Conservation (phyloP, 78 protist species). For the Dictyostelium capitatum region DNA sequence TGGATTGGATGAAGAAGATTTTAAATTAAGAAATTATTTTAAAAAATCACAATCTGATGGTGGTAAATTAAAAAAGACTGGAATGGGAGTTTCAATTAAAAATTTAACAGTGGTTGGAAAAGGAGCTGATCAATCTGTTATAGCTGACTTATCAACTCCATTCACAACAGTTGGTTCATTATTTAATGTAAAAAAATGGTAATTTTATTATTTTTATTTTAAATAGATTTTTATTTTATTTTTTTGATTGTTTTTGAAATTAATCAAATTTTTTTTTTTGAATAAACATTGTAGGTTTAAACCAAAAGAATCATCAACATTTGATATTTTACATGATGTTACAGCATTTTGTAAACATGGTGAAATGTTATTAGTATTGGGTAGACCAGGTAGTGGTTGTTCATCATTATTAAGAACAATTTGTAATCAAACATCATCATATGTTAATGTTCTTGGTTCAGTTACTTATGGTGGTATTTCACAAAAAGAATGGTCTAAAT, state of each 20-base stretch:
- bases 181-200: constrained; percentile 32
- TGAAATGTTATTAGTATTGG: constrained; percentile 61
- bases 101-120: constrained; percentile 62
- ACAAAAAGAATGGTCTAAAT: constrained; percentile 17
- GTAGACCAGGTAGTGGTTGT: constrained; percentile 78
- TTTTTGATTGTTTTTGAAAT: not conserved
- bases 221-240: not conserved
- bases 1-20: constrained; percentile 4
- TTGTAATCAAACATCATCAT: constrained; percentile 16
- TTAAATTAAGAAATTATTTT: constrained; percentile 44
- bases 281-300: not conserved
- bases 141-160: constrained; percentile 38
- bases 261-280: not conserved
- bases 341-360: constrained; percentile 60
- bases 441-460: constrained; percentile 29
- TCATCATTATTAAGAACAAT: constrained; percentile 28
- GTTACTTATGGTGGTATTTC: constrained; percentile 41
- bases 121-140: constrained; percentile 63
- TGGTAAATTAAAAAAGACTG: constrained; percentile 21
- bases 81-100: constrained; percentile 34
- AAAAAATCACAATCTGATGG: constrained; percentile 42
- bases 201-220: not conserved
- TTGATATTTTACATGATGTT: constrained; percentile 67
- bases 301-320: constrained; percentile 7
- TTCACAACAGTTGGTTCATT: not conserved